phyloP scores from a whole-genome alignment of 2,329 filamentous ascomycete genomes.

The Hypocreales sp. region DNA sequence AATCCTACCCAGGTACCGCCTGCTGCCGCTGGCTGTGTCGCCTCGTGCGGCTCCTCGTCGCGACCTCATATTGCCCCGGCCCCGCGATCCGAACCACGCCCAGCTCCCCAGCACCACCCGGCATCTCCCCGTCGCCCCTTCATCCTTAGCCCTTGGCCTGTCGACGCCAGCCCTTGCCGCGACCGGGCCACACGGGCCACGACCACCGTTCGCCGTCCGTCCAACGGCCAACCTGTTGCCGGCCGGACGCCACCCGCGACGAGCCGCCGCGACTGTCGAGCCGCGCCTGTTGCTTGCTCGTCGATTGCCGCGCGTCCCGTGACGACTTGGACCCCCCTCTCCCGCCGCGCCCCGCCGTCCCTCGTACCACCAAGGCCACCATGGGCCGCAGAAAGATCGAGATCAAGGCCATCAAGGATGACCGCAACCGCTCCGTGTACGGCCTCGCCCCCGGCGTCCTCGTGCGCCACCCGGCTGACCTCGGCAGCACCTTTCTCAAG shows the following conservation, averaged over 20 bases:
- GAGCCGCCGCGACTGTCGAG: not conserved
- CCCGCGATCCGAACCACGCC: too few species aligned
- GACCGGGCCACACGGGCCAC: not conserved
- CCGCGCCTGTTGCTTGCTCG: not conserved
- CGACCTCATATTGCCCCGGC: too few species aligned
- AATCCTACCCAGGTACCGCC: too few species aligned
- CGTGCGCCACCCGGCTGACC: not conserved
- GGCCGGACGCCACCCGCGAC: not conserved
- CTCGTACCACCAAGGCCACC: slow-evolving; percentile 5
- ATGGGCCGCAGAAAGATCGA: slow-evolving; percentile 99
- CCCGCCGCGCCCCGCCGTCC: not conserved
- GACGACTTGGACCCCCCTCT: not conserved
- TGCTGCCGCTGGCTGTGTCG: too few species aligned
- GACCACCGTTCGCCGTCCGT: not conserved
- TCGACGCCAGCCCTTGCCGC: too few species aligned
- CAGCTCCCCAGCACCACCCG: too few species aligned
- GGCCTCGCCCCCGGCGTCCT: slow-evolving; percentile 20
- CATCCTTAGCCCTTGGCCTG: too few species aligned
- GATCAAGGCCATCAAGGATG: slow-evolving; percentile 99
- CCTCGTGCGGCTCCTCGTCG: too few species aligned
- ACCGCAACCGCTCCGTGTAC: slow-evolving; percentile 94
- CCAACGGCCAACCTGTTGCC: not conserved
- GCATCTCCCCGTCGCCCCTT: too few species aligned
- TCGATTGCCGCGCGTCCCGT: not conserved
- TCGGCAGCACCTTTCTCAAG: slow-evolving; percentile 79